phyloP scores from a whole-genome alignment of 2,329 filamentous ascomycete genomes.

The Nemania bipapillata region DNA sequence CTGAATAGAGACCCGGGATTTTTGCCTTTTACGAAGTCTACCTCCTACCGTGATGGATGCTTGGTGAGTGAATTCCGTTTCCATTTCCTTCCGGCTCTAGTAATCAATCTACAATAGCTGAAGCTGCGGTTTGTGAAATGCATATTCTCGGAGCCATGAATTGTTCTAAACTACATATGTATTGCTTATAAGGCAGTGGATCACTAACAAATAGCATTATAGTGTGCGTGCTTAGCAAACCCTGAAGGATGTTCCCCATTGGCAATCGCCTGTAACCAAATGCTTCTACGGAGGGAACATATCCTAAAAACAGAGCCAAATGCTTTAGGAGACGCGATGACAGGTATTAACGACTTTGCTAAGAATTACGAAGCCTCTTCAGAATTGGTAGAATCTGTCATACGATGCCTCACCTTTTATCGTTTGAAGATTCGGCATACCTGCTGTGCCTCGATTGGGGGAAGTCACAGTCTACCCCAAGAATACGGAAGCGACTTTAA shows the following conservation, averaged over 20 bases:
- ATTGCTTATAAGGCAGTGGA: neutral
- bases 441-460: constrained; percentile 1
- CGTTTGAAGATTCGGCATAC: constrained; percentile 18
- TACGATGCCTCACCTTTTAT: constrained; percentile 16
- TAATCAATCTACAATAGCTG: neutral
- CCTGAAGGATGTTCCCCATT: constrained; percentile 11
- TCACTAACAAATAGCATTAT: neutral
- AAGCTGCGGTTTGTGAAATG: neutral
- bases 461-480: neutral
- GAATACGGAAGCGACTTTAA: constrained; percentile 19
- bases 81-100: neutral
- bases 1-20: neutral
- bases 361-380: neutral
- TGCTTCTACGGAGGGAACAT: no score
- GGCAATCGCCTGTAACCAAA: neutral
- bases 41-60: constrained; percentile 10
- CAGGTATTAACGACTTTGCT: neutral
- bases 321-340: neutral
- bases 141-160: neutral
- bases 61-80: neutral
- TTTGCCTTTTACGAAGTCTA: neutral
- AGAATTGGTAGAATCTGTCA: neutral
- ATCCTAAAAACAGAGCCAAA: no score
- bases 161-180: no score
- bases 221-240: constrained; percentile 8